These are phyloP conservation scores for Stemphylium lycopersici DNA, from an alignment of 2,329 filamentous ascomycete species.

Conservation along the genomic window DNA sequence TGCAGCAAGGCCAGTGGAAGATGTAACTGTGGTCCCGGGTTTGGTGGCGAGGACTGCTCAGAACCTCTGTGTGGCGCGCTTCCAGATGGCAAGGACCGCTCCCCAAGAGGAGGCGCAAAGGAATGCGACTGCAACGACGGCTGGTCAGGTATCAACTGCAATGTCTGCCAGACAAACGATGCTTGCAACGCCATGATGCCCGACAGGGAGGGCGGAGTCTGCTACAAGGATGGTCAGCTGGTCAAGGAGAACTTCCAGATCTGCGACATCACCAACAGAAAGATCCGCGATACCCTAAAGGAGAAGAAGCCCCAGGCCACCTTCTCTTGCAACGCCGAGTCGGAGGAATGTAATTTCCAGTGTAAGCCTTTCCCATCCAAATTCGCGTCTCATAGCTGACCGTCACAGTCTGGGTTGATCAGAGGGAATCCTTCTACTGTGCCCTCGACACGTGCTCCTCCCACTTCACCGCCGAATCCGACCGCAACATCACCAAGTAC, in stretches of 20 bases:
- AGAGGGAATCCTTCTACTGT: conserved; percentile 95
- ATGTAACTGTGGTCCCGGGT: conserved; percentile 89
- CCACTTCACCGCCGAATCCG: conserved; percentile 68
- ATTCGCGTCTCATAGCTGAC: conserved; percentile 31
- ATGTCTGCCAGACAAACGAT: conserved; percentile 80
- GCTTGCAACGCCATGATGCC: conserved; percentile 91
- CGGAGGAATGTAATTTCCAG: conserved; percentile 88
- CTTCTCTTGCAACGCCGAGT: conserved; percentile 82
- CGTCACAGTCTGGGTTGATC: conserved; percentile 84
- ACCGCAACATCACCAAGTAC: conserved; percentile 82
- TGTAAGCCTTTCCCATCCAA: conserved; percentile 62
- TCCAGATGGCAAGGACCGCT: conserved; percentile 75
- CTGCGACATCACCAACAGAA: conserved; percentile 95
- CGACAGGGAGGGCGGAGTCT: conserved; percentile 79
- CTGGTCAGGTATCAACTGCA: conserved; percentile 98
- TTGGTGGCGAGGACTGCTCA: conserved; percentile 92
- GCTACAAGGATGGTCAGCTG: conserved; percentile 88
- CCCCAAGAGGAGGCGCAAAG: conserved; percentile 70
- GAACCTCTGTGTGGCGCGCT: conserved; percentile 90
- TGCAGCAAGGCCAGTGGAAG: conserved; percentile 92
- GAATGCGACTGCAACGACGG: conserved; percentile 86
- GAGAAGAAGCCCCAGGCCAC: conserved; percentile 90
- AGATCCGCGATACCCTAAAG: conserved; percentile 86
- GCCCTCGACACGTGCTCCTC: conserved; percentile 81
- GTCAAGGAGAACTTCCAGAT: conserved; percentile 97